Percentiles rank a stretch among this genome's conserved stretches.
These are phyloP conservation scores for Penicillium ochrochloron DNA, from an alignment of 495 filamentous ascomycete species.

Conservation along the genomic window DNA sequence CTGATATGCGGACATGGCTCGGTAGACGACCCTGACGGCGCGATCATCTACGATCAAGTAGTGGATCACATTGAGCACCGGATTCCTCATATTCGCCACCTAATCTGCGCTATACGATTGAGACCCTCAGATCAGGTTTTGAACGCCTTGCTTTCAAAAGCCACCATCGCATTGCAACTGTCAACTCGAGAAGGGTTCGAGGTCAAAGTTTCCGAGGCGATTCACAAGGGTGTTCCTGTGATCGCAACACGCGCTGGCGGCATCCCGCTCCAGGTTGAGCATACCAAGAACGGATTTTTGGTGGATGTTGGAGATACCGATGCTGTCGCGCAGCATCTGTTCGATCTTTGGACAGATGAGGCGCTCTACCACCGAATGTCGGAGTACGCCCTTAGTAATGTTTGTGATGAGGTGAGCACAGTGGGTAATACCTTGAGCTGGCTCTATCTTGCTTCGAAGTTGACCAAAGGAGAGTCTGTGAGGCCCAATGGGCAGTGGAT, in stretches of 20 bases:
- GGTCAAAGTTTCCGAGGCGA: constrained; percentile 86
- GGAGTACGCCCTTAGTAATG: constrained; percentile 63
- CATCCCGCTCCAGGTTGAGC: constrained; percentile 78
- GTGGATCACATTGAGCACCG: constrained; percentile 66
- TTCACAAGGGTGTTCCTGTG: constrained; percentile 82
- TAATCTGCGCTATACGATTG: constrained; percentile 78
- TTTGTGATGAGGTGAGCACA: constrained; percentile 83
- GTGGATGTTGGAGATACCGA: constrained; percentile 74
- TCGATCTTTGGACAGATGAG: constrained; percentile 70
- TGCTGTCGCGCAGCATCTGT: constrained; percentile 71
- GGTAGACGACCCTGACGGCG: constrained; percentile 84
- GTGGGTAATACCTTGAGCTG: constrained; percentile 79
- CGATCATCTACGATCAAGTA: constrained; percentile 71
- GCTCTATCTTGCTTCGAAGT: constrained; percentile 74
- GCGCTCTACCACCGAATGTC: constrained; percentile 69
- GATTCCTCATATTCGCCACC: constrained; percentile 53
- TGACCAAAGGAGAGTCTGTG: constrained; percentile 55
- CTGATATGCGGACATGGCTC: constrained; percentile 80
- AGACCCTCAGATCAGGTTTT: constrained; percentile 80
- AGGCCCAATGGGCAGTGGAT: constrained; percentile 67
- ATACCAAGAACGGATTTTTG: constrained; percentile 76
- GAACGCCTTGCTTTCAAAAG: constrained; percentile 77
- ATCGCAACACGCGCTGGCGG: constrained; percentile 81
- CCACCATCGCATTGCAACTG: constrained; percentile 76
- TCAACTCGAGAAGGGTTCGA: constrained; percentile 88